A percentile compares a stretch with the other conserved stretches of the same genome.
phyloP scores from a whole-genome alignment of 2,329 filamentous ascomycete species.

The Colletotrichum viniferum region DNA sequence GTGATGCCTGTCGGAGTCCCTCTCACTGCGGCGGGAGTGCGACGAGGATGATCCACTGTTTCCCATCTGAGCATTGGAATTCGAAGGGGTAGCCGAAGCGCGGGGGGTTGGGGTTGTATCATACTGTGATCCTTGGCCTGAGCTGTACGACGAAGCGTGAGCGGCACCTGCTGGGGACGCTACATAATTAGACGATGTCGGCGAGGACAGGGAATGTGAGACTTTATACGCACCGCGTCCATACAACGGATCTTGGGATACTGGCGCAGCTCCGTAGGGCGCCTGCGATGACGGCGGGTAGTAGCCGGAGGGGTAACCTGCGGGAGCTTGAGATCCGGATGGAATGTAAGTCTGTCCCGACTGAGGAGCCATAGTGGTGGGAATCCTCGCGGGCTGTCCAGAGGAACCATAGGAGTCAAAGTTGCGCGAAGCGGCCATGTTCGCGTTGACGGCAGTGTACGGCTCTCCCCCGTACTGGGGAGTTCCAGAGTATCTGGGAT shows the following conservation, averaged over 20 bases:
- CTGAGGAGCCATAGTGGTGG: constrained; percentile 13
- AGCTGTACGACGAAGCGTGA: constrained; percentile 25
- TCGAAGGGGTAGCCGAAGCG: constrained; percentile 39
- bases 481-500: constrained; percentile 21
- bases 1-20: constrained; percentile 45
- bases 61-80: constrained; percentile 43
- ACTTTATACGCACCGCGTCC: constrained; percentile 63
- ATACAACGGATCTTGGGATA: constrained; percentile 57
- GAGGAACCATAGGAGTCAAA: constrained; percentile 20
- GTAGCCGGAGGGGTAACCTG: constrained; percentile 25
- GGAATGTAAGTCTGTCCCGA: constrained; percentile 17
- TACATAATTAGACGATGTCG: constrained; percentile 50
- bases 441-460: constrained; percentile 17
- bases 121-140: constrained; percentile 56
- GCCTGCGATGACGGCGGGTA: constrained; percentile 25
- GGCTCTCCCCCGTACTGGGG: constrained; percentile 18
- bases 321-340: constrained; percentile 16
- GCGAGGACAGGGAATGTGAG: constrained; percentile 6
- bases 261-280: constrained; percentile 31
- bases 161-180: constrained; percentile 56
- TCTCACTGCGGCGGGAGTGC: constrained; percentile 41
- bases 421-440: constrained; percentile 1
- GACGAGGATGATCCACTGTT: constrained; percentile 37
- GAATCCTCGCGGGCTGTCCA: constrained; percentile 13
- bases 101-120: constrained; percentile 48